phyloP scores from a whole-genome alignment of 768 basidiomycete genomes.

The Boletus sp. region DNA sequence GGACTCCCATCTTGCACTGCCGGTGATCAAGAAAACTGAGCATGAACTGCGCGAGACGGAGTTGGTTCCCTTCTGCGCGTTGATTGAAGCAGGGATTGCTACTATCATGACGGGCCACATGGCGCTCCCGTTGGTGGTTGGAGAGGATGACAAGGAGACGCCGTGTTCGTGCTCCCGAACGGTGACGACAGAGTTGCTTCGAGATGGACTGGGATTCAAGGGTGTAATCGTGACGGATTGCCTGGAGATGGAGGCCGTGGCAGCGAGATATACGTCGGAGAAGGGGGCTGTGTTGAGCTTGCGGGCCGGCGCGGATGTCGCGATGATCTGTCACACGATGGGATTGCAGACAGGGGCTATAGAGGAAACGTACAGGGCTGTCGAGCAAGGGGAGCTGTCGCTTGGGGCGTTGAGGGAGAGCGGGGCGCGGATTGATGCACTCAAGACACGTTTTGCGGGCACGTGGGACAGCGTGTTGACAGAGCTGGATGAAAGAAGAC shows the following conservation, averaged over 20 bases:
- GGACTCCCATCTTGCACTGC: slow-evolving; percentile 67
- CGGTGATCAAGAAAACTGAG: slow-evolving; percentile 51
- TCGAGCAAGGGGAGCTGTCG: slow-evolving; percentile 42
- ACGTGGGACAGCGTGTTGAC: slow-evolving; percentile 41
- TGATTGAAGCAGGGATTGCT: slow-evolving; percentile 42
- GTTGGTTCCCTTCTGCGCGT: slow-evolving; percentile 53
- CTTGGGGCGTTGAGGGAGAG: slow-evolving; percentile 40
- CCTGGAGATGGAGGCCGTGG: slow-evolving; percentile 73
- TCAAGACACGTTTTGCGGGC: slow-evolving; percentile 53
- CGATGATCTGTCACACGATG: slow-evolving; percentile 69
- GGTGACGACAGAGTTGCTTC: slow-evolving; percentile 52
- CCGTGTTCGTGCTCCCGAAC: slow-evolving; percentile 57
- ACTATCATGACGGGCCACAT: slow-evolving; percentile 76
- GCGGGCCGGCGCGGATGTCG: slow-evolving; percentile 66
- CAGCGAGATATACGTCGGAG: slow-evolving; percentile 34
- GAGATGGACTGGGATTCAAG: slow-evolving; percentile 46
- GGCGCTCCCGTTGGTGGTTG: slow-evolving; percentile 56
- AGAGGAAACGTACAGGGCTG: slow-evolving; percentile 47
- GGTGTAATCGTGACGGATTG: slow-evolving; percentile 73
- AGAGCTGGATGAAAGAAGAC: slow-evolving; percentile 25
- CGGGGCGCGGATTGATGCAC: slow-evolving; percentile 40
- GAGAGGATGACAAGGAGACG: slow-evolving; percentile 39
- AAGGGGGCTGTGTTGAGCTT: slow-evolving; percentile 54
- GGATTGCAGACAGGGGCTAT: slow-evolving; percentile 52
- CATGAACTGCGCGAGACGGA: slow-evolving; percentile 44